These are phyloP conservation scores for Rachicladosporium sp. DNA, from an alignment of 2,329 filamentous ascomycete species.

Conservation along the genomic window DNA sequence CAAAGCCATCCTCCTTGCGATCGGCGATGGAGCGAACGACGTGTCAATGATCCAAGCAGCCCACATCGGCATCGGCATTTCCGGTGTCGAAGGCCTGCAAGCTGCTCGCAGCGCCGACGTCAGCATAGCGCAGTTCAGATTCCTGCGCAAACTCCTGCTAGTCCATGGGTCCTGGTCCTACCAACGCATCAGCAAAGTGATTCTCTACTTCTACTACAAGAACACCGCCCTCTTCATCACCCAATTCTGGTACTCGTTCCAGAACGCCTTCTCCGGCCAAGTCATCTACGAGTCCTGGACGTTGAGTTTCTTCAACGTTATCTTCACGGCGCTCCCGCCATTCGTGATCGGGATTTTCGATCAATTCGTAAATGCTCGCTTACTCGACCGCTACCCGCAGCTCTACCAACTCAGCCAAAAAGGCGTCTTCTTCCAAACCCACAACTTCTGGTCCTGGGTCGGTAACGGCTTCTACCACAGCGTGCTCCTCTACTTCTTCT, in stretches of 20 bases:
- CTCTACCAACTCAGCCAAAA: conserved; percentile 87
- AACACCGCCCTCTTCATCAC: conserved; percentile 98
- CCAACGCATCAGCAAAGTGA: conserved; percentile 90
- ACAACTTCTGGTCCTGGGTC: conserved; percentile 88
- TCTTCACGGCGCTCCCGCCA: conserved; percentile 89
- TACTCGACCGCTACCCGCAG: conserved; percentile 91
- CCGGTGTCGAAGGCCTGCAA: conserved; percentile 90
- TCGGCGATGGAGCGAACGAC: conserved; percentile 95
- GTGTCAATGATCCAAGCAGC: conserved; percentile 99
- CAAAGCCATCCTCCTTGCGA: conserved; percentile 82
- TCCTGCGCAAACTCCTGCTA: conserved; percentile 79
- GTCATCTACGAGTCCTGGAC: conserved; percentile 99
- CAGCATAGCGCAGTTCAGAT: conserved; percentile 90
- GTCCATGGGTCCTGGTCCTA: conserved; percentile 98
- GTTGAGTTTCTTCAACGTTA: conserved; percentile 97
- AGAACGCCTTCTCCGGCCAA: conserved; percentile 94
- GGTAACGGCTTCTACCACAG: conserved; percentile 93
- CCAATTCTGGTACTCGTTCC: conserved; percentile 98
- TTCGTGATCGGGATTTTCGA: conserved; percentile 93
- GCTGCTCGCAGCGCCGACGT: conserved; percentile 93
- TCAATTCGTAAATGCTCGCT: conserved; percentile 87
- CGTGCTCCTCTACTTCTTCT: conserved; percentile 77
- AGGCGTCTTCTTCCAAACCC: conserved; percentile 84
- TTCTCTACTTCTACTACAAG: conserved; percentile 98
- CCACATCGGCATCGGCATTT: conserved; percentile 95